Percentiles rank a stretch among this genome's conserved stretches.
phyloP scores from a whole-genome alignment of 2,329 filamentous ascomycete species.

The Neonectria sp. region DNA sequence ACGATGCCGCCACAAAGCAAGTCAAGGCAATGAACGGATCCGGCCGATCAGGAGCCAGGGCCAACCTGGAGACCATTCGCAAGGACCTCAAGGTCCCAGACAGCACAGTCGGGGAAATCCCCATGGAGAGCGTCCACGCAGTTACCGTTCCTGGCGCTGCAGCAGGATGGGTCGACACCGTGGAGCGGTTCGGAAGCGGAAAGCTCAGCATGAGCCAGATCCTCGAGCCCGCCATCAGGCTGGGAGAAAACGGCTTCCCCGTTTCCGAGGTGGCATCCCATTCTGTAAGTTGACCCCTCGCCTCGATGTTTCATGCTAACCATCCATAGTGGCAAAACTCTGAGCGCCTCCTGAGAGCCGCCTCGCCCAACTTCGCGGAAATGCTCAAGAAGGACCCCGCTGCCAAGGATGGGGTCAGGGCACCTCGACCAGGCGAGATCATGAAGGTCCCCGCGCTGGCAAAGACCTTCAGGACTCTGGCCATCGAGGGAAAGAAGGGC shows the following conservation, averaged over 20 bases:
- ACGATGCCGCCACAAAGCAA: constrained; percentile 85
- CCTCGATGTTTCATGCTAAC: constrained; percentile 1
- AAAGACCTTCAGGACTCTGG: constrained; percentile 84
- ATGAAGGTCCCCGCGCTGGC: constrained; percentile 89
- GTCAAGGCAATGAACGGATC: constrained; percentile 93
- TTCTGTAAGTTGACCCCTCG: constrained; percentile 67
- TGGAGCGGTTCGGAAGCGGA: constrained; percentile 91
- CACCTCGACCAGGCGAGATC: constrained; percentile 86
- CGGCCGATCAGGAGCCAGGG: constrained; percentile 82
- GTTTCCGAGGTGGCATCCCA: constrained; percentile 84
- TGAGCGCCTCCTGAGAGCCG: constrained; percentile 75
- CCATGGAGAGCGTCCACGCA: constrained; percentile 82
- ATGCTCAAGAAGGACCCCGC: constrained; percentile 85
- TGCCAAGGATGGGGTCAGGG: constrained; percentile 78
- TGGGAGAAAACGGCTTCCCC: constrained; percentile 91
- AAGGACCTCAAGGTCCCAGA: constrained; percentile 77
- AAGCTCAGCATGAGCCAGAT: constrained; percentile 84
- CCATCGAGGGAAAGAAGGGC: constrained; percentile 85
- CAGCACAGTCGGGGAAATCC: constrained; percentile 73
- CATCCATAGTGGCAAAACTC: constrained; percentile 77
- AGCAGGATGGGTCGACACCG: constrained; percentile 92
- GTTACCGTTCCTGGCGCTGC: constrained; percentile 92
- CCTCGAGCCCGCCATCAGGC: constrained; percentile 84
- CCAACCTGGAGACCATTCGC: constrained; percentile 79
- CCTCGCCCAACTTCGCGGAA: constrained; percentile 89